These are phyloP conservation scores for Phaeomoniella chlamydospora DNA, from an alignment of 2,329 filamentous ascomycete genomes.

Conservation along the genomic window DNA sequence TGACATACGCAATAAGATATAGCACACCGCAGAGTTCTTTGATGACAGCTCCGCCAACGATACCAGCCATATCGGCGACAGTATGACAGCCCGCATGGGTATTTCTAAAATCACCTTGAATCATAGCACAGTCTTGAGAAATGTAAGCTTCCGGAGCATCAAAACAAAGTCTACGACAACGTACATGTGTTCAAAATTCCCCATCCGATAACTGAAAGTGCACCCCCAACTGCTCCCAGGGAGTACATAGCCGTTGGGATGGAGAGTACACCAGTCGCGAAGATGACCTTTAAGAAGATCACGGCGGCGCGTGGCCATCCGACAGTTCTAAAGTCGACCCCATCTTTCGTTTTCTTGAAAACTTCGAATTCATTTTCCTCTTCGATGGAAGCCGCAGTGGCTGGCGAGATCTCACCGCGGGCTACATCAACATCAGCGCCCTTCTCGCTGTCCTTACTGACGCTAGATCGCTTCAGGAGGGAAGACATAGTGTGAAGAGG, in stretches of 20 bases:
- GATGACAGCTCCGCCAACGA: constrained; percentile 36
- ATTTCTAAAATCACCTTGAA: constrained; percentile 37
- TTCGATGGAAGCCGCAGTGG: constrained; percentile 1
- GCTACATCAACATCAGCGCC: not conserved
- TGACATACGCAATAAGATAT: constrained; percentile 35
- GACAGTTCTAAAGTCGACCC: constrained; percentile 33
- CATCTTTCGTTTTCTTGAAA: constrained; percentile 28
- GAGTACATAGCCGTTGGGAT: constrained; percentile 34
- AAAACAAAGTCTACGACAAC: too few species aligned
- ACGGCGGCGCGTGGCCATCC: constrained; percentile 32
- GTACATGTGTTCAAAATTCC: constrained; percentile 30
- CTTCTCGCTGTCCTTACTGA: not conserved
- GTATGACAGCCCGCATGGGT: constrained; percentile 35
- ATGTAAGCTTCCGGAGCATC: too few species aligned
- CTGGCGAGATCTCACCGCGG: not conserved
- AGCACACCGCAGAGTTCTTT: constrained; percentile 40
- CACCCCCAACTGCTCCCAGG: constrained; percentile 32
- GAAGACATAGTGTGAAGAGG: not conserved
- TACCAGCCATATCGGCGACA: constrained; percentile 43
- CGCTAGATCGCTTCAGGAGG: not conserved
- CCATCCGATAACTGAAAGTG: constrained; percentile 33
- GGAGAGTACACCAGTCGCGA: constrained; percentile 34
- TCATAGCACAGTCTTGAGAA: constrained; percentile 24
- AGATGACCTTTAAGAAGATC: constrained; percentile 31
- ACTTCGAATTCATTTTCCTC: constrained; percentile 18